Percentiles rank a stretch among this genome's conserved stretches.
Conservation (phyloP, 371 early-diverging fungal genomes). For the Actinomortierella wolfii region DNA sequence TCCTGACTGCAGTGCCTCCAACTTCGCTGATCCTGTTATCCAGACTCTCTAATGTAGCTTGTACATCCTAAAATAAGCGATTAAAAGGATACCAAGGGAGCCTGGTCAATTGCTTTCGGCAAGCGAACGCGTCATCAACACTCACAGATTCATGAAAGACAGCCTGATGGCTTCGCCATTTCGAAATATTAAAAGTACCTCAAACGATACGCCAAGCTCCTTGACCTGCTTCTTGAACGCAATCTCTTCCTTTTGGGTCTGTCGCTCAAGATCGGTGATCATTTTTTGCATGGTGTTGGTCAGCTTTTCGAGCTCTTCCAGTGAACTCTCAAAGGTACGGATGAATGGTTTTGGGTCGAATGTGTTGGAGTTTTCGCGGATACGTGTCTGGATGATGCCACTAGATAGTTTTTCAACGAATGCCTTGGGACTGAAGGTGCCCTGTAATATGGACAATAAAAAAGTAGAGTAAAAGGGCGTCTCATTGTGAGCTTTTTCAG, state of each 20-base stretch:
- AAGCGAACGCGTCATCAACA: background rate
- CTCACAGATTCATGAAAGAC: no score
- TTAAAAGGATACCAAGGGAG: background rate
- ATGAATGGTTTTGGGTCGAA: slow-evolving; percentile 88
- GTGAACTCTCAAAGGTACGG: slow-evolving; percentile 83
- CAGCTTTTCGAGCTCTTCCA: slow-evolving; percentile 80
- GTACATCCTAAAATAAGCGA: slow-evolving; percentile 66
- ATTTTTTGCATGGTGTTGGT: slow-evolving; percentile 77
- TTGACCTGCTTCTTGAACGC: slow-evolving; percentile 74
- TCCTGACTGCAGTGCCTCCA: slow-evolving; percentile 93
- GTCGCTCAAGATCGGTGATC: slow-evolving; percentile 83
- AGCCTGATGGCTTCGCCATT: no score
- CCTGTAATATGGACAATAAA: slow-evolving; percentile 8
- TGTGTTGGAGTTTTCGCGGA: slow-evolving; percentile 45
- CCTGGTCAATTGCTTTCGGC: background rate
- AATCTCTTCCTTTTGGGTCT: slow-evolving; percentile 72
- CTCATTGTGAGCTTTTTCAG: no score
- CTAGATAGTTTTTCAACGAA: slow-evolving; percentile 42
- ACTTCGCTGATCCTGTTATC: slow-evolving; percentile 90
- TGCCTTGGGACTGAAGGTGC: slow-evolving; percentile 37
- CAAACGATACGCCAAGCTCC: slow-evolving; percentile 72
- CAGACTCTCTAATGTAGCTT: slow-evolving; percentile 80
- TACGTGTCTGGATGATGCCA: slow-evolving; percentile 42
- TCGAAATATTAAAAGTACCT: slow-evolving; percentile 55
- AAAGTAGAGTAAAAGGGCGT: no score